phyloP scores from a whole-genome alignment of 208 protist species.

The Tritrichomonas musculus region DNA sequence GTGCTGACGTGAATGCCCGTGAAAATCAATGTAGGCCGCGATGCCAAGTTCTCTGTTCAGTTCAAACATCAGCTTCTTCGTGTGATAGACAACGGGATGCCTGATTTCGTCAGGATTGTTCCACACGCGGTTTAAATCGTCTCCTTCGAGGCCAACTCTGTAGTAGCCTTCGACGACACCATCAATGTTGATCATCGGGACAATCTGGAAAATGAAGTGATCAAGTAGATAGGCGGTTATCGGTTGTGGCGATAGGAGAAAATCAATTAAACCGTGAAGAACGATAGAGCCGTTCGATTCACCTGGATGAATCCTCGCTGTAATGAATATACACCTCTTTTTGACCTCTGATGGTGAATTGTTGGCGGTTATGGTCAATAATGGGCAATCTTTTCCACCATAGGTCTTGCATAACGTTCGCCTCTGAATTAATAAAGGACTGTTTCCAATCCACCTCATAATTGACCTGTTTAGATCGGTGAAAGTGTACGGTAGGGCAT shows the following conservation, averaged over 20 bases:
- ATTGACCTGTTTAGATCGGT: conserved; percentile 57
- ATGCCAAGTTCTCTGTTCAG: not conserved
- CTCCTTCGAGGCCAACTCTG: conserved; percentile 75
- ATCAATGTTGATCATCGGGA: conserved; percentile 94
- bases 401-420: not conserved
- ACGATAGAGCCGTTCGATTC: conserved; percentile 87
- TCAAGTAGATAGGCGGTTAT: not conserved
- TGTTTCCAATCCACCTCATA: not conserved
- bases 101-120: conserved; percentile 17
- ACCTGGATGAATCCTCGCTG: conserved; percentile 87
- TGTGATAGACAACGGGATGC: conserved; percentile 45
- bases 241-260: not conserved
- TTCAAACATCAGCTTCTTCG: not conserved
- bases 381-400: not conserved
- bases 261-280: conserved; percentile 66
- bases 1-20: not conserved
- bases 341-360: too few relatives aligned
- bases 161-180: conserved; percentile 92
- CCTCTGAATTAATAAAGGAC: not conserved
- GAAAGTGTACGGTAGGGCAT: conserved; percentile 90
- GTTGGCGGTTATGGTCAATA: not conserved
- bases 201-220: not conserved
- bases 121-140: conserved; percentile 89
- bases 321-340: conserved; percentile 62
- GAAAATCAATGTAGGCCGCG: conserved; percentile 9